phyloP scores from a whole-genome alignment of 495 filamentous ascomycete genomes.

The Tuber indicum region DNA sequence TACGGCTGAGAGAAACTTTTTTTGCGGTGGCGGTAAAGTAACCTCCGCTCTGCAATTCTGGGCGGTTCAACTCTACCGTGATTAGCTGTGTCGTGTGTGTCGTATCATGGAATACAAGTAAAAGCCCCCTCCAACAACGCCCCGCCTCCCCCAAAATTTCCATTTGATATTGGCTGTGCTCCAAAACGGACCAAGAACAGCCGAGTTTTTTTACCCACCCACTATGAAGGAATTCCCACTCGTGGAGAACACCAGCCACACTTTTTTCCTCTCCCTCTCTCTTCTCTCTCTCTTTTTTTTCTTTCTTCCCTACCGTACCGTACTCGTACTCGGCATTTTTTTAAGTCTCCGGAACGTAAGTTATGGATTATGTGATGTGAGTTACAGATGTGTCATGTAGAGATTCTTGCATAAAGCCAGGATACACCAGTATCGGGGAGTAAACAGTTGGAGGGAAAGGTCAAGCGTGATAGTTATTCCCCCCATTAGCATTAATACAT shows the following conservation, averaged over 20 bases:
- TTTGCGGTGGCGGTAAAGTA: background rate
- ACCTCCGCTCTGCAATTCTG: background rate
- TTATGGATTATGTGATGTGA: too few species aligned
- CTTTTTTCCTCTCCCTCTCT: background rate
- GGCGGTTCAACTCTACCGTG: too few species aligned
- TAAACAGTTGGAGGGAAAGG: too few species aligned
- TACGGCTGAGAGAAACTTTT: slow-evolving; percentile 2
- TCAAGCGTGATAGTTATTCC: too few species aligned
- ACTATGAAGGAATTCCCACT: background rate
- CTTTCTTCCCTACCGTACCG: too few species aligned
- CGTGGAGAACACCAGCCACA: background rate
- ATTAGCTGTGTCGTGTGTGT: background rate
- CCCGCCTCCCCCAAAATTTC: background rate
- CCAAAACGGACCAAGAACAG: background rate
- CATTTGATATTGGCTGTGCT: background rate
- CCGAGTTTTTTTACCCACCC: background rate
- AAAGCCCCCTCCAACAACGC: background rate
- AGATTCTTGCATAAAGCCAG: too few species aligned
- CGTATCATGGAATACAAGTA: background rate
- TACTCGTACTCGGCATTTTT: too few species aligned
- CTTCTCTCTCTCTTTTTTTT: background rate
- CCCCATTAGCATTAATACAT: too few species aligned
- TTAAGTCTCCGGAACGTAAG: too few species aligned
- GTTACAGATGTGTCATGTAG: too few species aligned
- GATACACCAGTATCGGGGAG: too few species aligned